These are phyloP conservation scores for Evansstolkia leycettana DNA, from an alignment of 495 filamentous ascomycete species.

Conservation along the genomic window DNA sequence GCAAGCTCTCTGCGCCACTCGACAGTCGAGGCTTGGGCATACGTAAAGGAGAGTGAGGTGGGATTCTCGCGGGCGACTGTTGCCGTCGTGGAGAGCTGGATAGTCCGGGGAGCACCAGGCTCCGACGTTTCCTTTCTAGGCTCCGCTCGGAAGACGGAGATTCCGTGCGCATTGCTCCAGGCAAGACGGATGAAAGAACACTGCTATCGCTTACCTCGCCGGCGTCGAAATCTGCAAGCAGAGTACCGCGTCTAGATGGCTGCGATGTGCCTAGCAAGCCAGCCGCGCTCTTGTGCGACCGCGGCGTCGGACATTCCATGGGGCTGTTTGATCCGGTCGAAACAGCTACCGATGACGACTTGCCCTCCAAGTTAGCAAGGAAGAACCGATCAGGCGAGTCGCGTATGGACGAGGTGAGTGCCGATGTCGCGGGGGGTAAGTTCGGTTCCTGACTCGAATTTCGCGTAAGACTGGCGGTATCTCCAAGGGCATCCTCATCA, in stretches of 20 bases:
- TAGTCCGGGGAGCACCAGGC: slow-evolving; percentile 62
- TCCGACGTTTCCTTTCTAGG: slow-evolving; percentile 72
- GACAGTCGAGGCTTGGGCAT: slow-evolving; percentile 77
- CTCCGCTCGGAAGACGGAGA: slow-evolving; percentile 83
- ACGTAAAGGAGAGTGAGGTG: slow-evolving; percentile 76
- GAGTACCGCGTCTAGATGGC: slow-evolving; percentile 54
- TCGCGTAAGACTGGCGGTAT: slow-evolving; percentile 20
- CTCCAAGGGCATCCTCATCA: slow-evolving; percentile 29
- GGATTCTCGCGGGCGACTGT: slow-evolving; percentile 64
- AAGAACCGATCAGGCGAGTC: slow-evolving; percentile 23
- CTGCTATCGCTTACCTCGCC: slow-evolving; percentile 79
- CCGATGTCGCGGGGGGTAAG: slow-evolving; percentile 19
- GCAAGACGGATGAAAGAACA: slow-evolving; percentile 66
- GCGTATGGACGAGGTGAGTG: slow-evolving; percentile 32
- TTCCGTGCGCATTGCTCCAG: slow-evolving; percentile 60
- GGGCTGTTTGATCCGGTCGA: slow-evolving; percentile 83
- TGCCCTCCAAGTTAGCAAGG: slow-evolving; percentile 23
- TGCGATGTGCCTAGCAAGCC: slow-evolving; percentile 49
- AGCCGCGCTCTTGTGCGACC: slow-evolving; percentile 64
- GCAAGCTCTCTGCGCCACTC: slow-evolving; percentile 54
- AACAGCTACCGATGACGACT: slow-evolving; percentile 47
- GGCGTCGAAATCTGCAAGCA: slow-evolving; percentile 66
- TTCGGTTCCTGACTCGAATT: slow-evolving; percentile 7
- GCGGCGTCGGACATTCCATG: slow-evolving; percentile 79
- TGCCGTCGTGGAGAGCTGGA: slow-evolving; percentile 67